Conservation (phyloP, 2,329 filamentous ascomycete genomes). For the Teratosphaeria nubilosa region DNA sequence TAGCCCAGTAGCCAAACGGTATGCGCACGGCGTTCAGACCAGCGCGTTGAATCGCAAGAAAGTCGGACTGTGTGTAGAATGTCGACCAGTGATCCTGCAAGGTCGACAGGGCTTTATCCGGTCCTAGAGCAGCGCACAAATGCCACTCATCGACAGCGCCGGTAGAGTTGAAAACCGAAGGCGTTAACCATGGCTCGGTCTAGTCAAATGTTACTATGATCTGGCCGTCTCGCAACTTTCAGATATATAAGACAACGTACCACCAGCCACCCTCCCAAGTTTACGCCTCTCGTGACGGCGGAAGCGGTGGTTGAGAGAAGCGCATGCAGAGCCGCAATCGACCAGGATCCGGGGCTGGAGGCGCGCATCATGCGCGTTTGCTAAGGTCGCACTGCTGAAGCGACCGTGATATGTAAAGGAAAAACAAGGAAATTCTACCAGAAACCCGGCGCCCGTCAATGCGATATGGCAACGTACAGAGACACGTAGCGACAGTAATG, state of each 20-base stretch:
- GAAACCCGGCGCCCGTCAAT: background rate
- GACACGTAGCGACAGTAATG: background rate
- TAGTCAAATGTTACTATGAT: background rate
- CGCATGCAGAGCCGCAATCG: background rate
- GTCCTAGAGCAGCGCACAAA: constrained; percentile 14
- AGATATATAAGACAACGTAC: background rate
- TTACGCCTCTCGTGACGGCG: constrained; percentile 13
- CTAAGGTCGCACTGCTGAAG: background rate
- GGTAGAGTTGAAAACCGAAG: constrained; percentile 9
- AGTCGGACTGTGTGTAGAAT: constrained; percentile 12
- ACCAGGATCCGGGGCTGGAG: background rate
- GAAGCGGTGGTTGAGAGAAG: background rate
- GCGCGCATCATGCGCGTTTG: background rate
- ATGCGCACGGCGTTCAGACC: constrained; percentile 14
- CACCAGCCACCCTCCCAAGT: constrained; percentile 17
- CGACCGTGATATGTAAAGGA: background rate
- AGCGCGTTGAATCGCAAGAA: constrained; percentile 13
- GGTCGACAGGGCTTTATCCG: constrained; percentile 9
- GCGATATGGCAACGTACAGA: background rate
- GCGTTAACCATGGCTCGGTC: constrained; percentile 4
- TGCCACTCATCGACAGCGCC: constrained; percentile 15
- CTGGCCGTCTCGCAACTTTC: background rate
- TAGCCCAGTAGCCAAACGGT: constrained; percentile 19
- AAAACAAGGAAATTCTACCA: background rate
- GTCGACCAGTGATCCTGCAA: constrained; percentile 12